Evolutionary conservation across 805 yeast genomes (phyloP), one percentile per base, ranked within the genome.

Genomic region (Yarrowia deformans): DNA sequence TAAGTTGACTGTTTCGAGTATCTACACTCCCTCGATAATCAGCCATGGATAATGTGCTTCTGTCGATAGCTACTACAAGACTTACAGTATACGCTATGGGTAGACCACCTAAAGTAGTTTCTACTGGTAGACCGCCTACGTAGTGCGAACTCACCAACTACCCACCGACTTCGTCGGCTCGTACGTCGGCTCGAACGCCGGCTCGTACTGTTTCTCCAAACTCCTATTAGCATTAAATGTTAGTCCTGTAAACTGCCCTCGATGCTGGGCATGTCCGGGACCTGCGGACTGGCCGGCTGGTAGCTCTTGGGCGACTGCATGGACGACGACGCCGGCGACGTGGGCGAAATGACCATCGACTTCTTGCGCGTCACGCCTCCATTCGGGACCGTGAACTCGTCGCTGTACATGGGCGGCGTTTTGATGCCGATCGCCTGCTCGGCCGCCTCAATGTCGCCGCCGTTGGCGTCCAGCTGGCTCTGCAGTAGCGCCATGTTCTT

Each of bases 401-500:
- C 54, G 34, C 61, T 29, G 70, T 34, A 69, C 69, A 69, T 66
- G 34, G 39, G 37, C 5, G 48, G 70, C 40, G 48, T 42, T 35
- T 48, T 39, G 45, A 37, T 63, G 12, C 68, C 68, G 9, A 63
- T 37, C 16, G 68, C 68, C 48, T 37, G 54, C 50, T 37, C 70
- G 3, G 61, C 70, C 1, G 54, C 69, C 35, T 60, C 71, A 29
- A 45, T 45, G 3, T 64, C 70, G 12, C 69, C 55, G 29, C 70
- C 72, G 37, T 68, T 68, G 16, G 68, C 54, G 14, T 61, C 70
- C 42, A 64, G 69, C 32, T 60, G 67, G 40, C 60, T 54, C 50
- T 68, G 70, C 39, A 68, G 39, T 19, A 67, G 32, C 29, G 89
- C 95, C 75, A 63, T 63, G 56, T 63, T 48, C 68, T 40, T 48